These are phyloP conservation scores for Zasmidium citrigriseum DNA, from an alignment of 2,329 filamentous ascomycete genomes.

Conservation along the genomic window DNA sequence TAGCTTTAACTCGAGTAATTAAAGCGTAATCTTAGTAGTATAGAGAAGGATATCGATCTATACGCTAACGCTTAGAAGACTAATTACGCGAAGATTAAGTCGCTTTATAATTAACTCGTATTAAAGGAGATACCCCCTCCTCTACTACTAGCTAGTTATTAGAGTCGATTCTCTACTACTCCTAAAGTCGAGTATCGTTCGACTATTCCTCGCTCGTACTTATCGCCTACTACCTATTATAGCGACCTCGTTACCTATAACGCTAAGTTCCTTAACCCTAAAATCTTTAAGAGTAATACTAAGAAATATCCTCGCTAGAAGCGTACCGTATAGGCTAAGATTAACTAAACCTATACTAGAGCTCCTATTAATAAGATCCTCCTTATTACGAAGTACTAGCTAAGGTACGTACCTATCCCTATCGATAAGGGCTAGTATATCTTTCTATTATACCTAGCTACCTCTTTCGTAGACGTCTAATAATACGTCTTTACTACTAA, in stretches of 20 bases:
- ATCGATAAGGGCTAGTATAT: too few relatives aligned
- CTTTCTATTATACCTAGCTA: too few relatives aligned
- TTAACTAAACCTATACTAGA: not conserved
- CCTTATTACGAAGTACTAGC: too few relatives aligned
- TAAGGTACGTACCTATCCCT: too few relatives aligned
- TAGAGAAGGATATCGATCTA: not conserved
- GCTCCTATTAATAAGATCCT: not conserved
- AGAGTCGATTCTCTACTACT: not conserved
- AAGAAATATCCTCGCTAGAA: not conserved
- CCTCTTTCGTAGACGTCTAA: too few relatives aligned
- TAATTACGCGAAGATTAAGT: not conserved
- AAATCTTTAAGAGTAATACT: not conserved
- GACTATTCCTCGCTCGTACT: not conserved
- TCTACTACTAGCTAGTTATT: not conserved
- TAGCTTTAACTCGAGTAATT: not conserved
- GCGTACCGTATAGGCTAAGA: not conserved
- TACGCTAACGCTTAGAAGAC: not conserved
- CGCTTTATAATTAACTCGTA: not conserved
- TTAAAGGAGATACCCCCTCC: not conserved
- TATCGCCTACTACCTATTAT: not conserved
- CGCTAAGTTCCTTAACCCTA: not conserved
- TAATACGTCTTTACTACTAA: too few relatives aligned
- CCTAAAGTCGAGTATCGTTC: not conserved
- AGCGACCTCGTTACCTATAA: not conserved
- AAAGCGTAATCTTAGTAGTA: not conserved